These are phyloP conservation scores for Xylaria sp. DNA, from an alignment of 2,329 filamentous ascomycete species.

Conservation along the genomic window DNA sequence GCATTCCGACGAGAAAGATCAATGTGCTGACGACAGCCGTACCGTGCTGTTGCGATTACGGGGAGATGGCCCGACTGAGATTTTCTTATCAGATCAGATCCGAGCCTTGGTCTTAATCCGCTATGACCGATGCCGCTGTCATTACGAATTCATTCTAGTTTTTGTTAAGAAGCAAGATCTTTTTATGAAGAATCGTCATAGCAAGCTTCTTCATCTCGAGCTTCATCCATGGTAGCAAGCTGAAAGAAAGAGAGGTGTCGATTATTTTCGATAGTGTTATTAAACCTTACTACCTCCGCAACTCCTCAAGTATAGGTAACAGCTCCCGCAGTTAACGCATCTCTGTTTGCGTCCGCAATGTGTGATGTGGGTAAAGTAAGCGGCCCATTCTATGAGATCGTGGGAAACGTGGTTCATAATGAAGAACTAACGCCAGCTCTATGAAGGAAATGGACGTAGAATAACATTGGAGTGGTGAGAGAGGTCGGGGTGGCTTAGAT, in stretches of 20 bases:
- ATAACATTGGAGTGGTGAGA: neutral
- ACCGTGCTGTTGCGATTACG: constrained; percentile 5
- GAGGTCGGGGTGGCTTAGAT: neutral
- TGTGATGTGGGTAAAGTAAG: neutral
- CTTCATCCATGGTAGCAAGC: neutral
- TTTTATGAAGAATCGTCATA: neutral
- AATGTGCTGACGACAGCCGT: neutral
- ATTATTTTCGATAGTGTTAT: neutral
- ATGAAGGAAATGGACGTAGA: neutral
- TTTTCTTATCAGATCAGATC: constrained; percentile 20
- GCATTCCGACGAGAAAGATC: neutral
- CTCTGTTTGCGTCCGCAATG: neutral
- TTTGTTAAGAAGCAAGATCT: neutral
- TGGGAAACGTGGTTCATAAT: neutral
- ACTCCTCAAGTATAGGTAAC: too few species aligned
- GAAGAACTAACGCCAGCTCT: neutral
- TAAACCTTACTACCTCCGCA: neutral
- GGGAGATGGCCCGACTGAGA: neutral
- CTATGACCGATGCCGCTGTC: neutral
- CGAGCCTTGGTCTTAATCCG: neutral
- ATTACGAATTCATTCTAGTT: neutral
- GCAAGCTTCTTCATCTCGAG: constrained; percentile 5
- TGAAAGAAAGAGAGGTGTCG: neutral
- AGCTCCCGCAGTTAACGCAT: neutral
- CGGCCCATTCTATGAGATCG: neutral